phyloP scores from a whole-genome alignment of 495 filamentous ascomycete species.

The Neurospora sp. region DNA sequence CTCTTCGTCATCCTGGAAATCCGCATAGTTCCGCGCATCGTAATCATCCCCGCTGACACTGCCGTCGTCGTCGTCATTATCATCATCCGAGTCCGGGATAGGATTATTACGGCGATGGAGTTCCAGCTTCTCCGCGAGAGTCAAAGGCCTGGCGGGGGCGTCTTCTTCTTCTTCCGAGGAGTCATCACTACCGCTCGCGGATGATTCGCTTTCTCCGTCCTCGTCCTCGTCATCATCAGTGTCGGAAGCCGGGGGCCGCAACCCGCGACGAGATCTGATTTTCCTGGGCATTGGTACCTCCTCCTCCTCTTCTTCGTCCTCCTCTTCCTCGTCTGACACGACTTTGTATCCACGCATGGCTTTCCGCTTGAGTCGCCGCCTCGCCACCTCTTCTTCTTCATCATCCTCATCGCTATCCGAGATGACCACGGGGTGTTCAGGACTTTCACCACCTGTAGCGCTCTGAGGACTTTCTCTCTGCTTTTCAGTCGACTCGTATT shows the following conservation, averaged over 20 bases:
- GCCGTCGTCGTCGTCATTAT: conserved; percentile 3
- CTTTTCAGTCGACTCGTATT: neutral
- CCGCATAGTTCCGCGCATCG: conserved; percentile 9
- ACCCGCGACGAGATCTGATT: neutral
- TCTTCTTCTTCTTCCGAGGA: conserved; percentile 1
- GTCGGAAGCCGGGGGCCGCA: neutral
- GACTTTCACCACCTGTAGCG: neutral
- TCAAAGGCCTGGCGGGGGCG: neutral
- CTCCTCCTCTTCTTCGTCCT: neutral
- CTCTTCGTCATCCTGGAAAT: conserved; percentile 14
- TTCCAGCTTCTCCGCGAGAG: conserved; percentile 10
- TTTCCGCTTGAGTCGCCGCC: neutral
- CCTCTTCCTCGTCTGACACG: neutral
- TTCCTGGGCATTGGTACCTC: neutral
- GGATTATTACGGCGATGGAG: conserved; percentile 5
- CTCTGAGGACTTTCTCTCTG: neutral
- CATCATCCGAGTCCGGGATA: conserved; percentile 1
- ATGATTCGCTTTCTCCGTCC: neutral
- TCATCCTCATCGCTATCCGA: neutral
- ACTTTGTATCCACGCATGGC: neutral
- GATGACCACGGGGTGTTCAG: neutral
- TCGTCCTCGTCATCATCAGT: neutral
- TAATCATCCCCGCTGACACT: conserved; percentile 7
- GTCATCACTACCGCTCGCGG: neutral
- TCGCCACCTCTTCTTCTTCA: neutral